Conservation (phyloP, 768 basidiomycete species). For the Termitomyces sp. region DNA sequence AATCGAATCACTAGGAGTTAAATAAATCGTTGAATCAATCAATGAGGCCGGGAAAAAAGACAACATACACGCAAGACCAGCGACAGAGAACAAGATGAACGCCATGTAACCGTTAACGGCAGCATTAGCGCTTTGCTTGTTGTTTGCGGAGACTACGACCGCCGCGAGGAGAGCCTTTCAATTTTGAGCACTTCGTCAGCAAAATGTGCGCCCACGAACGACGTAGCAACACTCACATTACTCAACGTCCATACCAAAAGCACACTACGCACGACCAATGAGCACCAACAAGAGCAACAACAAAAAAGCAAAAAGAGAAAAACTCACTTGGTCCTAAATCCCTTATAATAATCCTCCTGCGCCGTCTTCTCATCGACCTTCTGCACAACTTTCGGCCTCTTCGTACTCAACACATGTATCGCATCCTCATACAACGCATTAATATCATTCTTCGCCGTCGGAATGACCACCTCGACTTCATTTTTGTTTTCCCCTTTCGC, state of each 20-base stretch:
- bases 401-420: slow-evolving; percentile 70
- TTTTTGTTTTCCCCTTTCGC: slow-evolving; percentile 44
- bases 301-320: background rate
- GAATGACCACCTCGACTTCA: slow-evolving; percentile 82
- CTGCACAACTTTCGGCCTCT: slow-evolving; percentile 66
- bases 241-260: slow-evolving; percentile 85
- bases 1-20: slow-evolving; percentile 70
- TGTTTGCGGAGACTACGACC: slow-evolving; percentile 54
- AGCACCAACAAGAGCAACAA: slow-evolving; percentile 25
- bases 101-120: slow-evolving; percentile 85
- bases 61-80: slow-evolving; percentile 77
- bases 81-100: slow-evolving; percentile 84
- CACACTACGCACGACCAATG: slow-evolving; percentile 19
- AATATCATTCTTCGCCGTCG: slow-evolving; percentile 84
- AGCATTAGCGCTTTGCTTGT: slow-evolving; percentile 42
- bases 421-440: slow-evolving; percentile 91
- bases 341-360: slow-evolving; percentile 85
- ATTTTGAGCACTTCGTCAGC: slow-evolving; percentile 17
- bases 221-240: slow-evolving; percentile 44
- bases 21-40: background rate
- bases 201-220: background rate
- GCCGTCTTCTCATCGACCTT: slow-evolving; percentile 55
- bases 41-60: no score
- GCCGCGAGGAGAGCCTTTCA: slow-evolving; percentile 60
- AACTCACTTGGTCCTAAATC: slow-evolving; percentile 84